Evolutionary conservation across 768 basidiomycete species (phyloP).

Genomic region (Albatrellus ellisii): DNA sequence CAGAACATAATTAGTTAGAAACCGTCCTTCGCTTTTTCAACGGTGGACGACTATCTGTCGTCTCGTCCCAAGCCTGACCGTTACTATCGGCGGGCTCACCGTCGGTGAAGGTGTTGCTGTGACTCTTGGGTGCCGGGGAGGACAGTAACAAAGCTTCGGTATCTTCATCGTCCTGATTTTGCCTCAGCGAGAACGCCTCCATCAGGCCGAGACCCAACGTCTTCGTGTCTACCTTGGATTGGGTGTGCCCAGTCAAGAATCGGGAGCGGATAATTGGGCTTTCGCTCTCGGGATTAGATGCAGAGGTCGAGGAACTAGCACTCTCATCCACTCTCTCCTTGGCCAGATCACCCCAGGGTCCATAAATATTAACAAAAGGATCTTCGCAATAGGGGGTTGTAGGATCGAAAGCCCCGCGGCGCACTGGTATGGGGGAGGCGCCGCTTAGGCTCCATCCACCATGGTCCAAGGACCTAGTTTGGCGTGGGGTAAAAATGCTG

Average conservation of each 20-base stretch:
- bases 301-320: slow-evolving; percentile 6
- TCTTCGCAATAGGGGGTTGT: slow-evolving; percentile 7
- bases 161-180: slow-evolving; percentile 10
- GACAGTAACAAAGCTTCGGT: slow-evolving; percentile 13
- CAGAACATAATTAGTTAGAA: slow-evolving; percentile 1
- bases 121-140: slow-evolving; percentile 11
- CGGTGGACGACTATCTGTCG: slow-evolving; percentile 4
- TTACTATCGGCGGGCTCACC: slow-evolving; percentile 4
- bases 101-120: neutral
- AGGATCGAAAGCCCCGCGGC: neutral
- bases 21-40: slow-evolving; percentile 23
- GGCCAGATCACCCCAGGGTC: slow-evolving; percentile 3
- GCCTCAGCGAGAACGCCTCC: slow-evolving; percentile 17
- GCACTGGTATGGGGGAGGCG: neutral
- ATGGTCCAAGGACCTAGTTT: no score
- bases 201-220: slow-evolving; percentile 16
- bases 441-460: no score
- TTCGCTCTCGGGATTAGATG: slow-evolving; percentile 12
- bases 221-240: neutral
- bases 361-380: slow-evolving; percentile 9
- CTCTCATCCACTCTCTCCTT: slow-evolving; percentile 3
- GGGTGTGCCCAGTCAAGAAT: neutral
- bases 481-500: neutral
- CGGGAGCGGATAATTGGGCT: slow-evolving; percentile 12
- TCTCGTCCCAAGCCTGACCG: slow-evolving; percentile 9